Base-by-base conservation (phyloP, 2,329 filamentous ascomycete species). In the Fusarium graminum region DNA sequence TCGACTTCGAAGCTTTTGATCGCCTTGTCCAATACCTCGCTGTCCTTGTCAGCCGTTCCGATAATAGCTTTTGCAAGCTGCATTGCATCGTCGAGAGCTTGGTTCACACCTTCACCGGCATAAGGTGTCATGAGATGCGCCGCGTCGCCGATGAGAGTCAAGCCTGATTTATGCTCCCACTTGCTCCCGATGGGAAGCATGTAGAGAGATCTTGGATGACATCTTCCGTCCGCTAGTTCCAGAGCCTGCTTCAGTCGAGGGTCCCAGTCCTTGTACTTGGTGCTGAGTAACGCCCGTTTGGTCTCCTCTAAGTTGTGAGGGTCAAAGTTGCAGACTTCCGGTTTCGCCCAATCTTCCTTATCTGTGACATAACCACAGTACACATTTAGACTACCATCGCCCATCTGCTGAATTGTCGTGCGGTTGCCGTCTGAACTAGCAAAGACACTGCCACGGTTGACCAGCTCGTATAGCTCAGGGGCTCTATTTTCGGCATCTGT, bases 51-150 rank as follows among this genome's bases (percentile, higher is more conserved):
- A 3, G 65, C 59, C 2, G 73, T 71, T 10, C 62, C 59, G 46
- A 78, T 69, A 60, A 86, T 82, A 8, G 79, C 77, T 29, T 76
- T 71, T 0, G 81, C 82, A 19, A 89, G 77, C 22, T 80, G 73
- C 61, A 83, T 72, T 9, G 85, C 81, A 71, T 89, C 86, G 44
- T 81, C 78, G 72, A 90, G 80, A 2, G 80, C 85, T 19, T 82
- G 76, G 68, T 89, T 89, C 26, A 88, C 86, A 3, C 86, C 86
- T 57, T 87, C 86, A 7, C 87, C 87, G 2, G 83, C 83, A 63
- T 83, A 86, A 1, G 84, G 84, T 1, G 82, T 81, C 84, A 87
- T 87, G 22, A 88, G 69, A 72, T 89, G 86, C 9, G 86, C 86
- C 1, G 86, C 84, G 66, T 89, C 86, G 7, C 87, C 87, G 26